Evolutionary conservation across 2,329 filamentous ascomycete species (phyloP).

Genomic region (Endothia cerciana): DNA sequence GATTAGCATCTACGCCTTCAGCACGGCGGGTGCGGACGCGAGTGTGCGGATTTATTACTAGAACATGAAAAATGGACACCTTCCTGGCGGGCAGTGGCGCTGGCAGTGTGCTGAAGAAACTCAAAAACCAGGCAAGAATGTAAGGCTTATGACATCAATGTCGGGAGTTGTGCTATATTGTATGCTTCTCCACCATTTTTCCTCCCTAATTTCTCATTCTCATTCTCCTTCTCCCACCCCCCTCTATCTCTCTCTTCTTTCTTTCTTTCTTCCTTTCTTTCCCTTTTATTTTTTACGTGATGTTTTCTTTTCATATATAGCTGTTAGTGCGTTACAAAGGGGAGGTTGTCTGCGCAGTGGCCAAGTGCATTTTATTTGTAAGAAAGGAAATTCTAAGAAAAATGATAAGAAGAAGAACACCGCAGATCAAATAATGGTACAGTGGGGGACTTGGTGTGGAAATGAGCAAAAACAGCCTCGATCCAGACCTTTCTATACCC

Average conservation of each 20-base stretch:
- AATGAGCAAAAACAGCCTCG: background rate
- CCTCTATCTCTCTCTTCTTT: background rate
- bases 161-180: background rate
- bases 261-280: background rate
- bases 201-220: too few relatives aligned
- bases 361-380: background rate
- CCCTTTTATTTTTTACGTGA: background rate
- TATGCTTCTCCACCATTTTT: background rate
- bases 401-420: background rate
- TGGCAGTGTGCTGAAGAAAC: conserved; percentile 38
- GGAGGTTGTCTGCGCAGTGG: background rate
- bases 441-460: background rate
- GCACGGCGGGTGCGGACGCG: conserved; percentile 68
- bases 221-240: too few relatives aligned
- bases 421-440: background rate
- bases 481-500: background rate
- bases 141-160: background rate
- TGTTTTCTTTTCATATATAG: background rate
- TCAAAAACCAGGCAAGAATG: conserved; percentile 8
- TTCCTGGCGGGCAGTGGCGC: conserved; percentile 40
- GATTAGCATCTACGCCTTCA: conserved; percentile 75
- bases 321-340: background rate
- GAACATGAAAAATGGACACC: conserved; percentile 45
- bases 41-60: conserved; percentile 76
- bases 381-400: background rate